Conservation (phyloP, 1,139 yeast genomes). For the Zygosaccharomyces sapae region DNA sequence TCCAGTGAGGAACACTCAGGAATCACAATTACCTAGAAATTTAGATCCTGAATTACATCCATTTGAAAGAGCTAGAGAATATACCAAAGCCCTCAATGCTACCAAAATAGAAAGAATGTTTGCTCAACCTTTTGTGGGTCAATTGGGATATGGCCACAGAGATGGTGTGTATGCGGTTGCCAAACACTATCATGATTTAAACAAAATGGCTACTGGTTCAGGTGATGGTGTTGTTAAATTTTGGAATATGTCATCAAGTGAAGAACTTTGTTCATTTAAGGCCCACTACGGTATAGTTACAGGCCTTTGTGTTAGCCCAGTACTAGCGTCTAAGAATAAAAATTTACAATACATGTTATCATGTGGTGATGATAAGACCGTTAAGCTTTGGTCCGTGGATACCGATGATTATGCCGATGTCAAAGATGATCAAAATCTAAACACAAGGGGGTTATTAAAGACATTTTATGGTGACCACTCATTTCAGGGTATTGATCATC, state of each 20-base stretch:
- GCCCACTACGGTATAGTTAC: slow-evolving; percentile 91
- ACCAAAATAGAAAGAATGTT: slow-evolving; percentile 93
- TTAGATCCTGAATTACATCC: slow-evolving; percentile 94
- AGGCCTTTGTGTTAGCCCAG: slow-evolving; percentile 63
- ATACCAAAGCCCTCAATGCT: slow-evolving; percentile 89
- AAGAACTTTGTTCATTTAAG: slow-evolving; percentile 69
- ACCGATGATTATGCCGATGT: slow-evolving; percentile 40
- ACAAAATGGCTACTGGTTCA: slow-evolving; percentile 81
- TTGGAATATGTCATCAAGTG: slow-evolving; percentile 77
- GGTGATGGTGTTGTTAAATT: slow-evolving; percentile 94
- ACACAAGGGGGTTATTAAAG: slow-evolving; percentile 52
- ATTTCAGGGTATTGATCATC: slow-evolving; percentile 83
- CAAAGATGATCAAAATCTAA: slow-evolving; percentile 32
- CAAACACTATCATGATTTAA: slow-evolving; percentile 64
- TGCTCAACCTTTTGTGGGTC: slow-evolving; percentile 96
- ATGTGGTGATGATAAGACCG: slow-evolving; percentile 87
- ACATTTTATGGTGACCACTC: slow-evolving; percentile 83
- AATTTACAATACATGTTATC: slow-evolving; percentile 69
- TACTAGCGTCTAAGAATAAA: slow-evolving; percentile 21
- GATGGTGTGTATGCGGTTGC: slow-evolving; percentile 92
- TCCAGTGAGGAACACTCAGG: slow-evolving; percentile 87
- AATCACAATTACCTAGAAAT: slow-evolving; percentile 81
- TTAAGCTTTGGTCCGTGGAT: slow-evolving; percentile 71
- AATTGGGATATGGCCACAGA: slow-evolving; percentile 88
- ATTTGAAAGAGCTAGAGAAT: slow-evolving; percentile 93